Evolutionary conservation across 2,329 filamentous ascomycete species (phyloP).

Genomic region (Aspergillus ustus): DNA sequence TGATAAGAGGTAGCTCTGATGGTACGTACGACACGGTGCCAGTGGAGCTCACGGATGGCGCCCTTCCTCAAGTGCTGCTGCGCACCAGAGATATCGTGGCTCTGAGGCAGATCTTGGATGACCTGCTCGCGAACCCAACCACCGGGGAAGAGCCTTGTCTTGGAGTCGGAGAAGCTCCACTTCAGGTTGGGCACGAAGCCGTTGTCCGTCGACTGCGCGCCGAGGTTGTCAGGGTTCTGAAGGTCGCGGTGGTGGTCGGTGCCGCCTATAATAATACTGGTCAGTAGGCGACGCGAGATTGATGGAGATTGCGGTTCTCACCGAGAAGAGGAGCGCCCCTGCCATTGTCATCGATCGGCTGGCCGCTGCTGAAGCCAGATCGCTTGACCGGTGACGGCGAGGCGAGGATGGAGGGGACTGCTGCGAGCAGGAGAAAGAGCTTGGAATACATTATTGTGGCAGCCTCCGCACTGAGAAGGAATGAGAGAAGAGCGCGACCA

Average conservation of each 20-base stretch:
- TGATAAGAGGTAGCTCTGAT: too few relatives aligned
- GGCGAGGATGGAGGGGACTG: conserved; percentile 23
- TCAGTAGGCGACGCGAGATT: conserved; percentile 1
- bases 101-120: conserved; percentile 67
- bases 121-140: conserved; percentile 71
- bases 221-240: conserved; percentile 61
- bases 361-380: conserved; percentile 54
- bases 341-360: conserved; percentile 60
- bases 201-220: conserved; percentile 64
- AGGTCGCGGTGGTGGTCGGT: conserved; percentile 63
- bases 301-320: conserved; percentile 35
- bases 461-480: background rate
- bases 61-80: conserved; percentile 72
- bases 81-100: conserved; percentile 68
- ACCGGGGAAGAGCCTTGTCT: conserved; percentile 64
- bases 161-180: conserved; percentile 72
- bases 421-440: conserved; percentile 23
- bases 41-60: conserved; percentile 68
- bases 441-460: conserved; percentile 26
- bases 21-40: conserved; percentile 67
- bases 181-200: conserved; percentile 70
- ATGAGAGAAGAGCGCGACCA: background rate
- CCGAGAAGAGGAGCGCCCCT: conserved; percentile 59
- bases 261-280: conserved; percentile 54
- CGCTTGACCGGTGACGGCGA: conserved; percentile 23